Base-by-base conservation (phyloP, 2,329 filamentous ascomycete genomes). In the Aphanocladium album region DNA sequence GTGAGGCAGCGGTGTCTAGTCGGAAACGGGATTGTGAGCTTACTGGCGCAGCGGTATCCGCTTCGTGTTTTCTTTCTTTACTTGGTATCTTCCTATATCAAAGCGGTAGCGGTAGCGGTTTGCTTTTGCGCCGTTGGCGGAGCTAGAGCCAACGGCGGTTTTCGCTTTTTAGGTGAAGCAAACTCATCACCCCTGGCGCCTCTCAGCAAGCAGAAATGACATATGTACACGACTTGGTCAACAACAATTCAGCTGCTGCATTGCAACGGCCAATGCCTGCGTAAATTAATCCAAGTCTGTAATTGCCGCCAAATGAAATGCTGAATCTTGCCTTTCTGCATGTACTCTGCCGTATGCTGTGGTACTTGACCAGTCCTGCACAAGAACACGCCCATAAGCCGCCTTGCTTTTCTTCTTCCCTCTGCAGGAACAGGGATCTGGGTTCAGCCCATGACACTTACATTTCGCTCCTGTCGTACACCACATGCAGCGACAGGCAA, bases 401-500 rank as follows among this genome's bases (percentile, higher is more conserved):
- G 19, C 21, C 21, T 33, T 57, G 25, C 14, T 12, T 33, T 21
- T 46, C 43, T 27, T 49, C 46, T 17, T 21, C 16, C 14, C 19
- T 37, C 45, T 30, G 45, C 55, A 41, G 46, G 21, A 51, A 58
- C 55, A 58, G 23, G 55, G 46, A 58, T 58, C 33, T 21, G 43
- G 14, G 17, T 37, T 51, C 23, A 51, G 55, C 35, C 8, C 21
- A 58, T 58, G 55, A 58, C 55, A 58, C 16, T 25, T 49, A 43
- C 45, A 33, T 30, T 50, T 39, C n/a, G 11, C 41, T 46, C 19
- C 6, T 27, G 30, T 49, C 25, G 2, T 33, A 21, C 19, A 9
- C n/a, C 33, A 8, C 12, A 19, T 14, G 27, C n/a, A 49, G 43
- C 30, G 11, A 19, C 4, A 3, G 54, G 37, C 27, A 49, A 21